Percentiles rank a stretch among this genome's conserved stretches.
These are phyloP conservation scores for Saccharomycopsis hybrid DNA, from an alignment of 1,139 yeast species.

Conservation along the genomic window DNA sequence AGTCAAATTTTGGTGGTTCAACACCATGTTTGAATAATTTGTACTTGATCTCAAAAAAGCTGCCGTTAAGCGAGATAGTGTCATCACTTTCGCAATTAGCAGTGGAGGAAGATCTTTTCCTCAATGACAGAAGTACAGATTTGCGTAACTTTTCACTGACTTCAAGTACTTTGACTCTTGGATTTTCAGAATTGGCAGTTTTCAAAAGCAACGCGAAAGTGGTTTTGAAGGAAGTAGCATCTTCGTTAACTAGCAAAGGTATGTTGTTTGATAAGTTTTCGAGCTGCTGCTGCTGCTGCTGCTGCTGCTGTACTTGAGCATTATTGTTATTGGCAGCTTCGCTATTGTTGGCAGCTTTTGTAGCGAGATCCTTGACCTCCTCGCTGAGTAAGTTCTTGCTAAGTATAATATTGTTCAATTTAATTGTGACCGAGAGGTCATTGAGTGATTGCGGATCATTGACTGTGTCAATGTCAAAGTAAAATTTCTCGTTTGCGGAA, in stretches of 20 bases:
- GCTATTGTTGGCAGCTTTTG: no score
- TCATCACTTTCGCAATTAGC: no score
- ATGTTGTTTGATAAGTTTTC: background rate
- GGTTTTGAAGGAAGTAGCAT: conserved; percentile 2
- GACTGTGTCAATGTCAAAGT: conserved; percentile 2
- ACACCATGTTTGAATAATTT: conserved; percentile 2
- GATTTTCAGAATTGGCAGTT: background rate
- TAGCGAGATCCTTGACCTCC: background rate
- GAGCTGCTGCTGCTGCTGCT: background rate
- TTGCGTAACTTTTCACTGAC: background rate
- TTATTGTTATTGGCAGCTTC: no score
- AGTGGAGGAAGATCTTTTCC: no score
- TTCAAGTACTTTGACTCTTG: conserved; percentile 9
- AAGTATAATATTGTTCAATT: conserved; percentile 5
- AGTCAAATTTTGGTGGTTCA: conserved; percentile 13
- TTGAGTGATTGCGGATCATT: background rate
- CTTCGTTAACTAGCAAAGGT: conserved; percentile 11
- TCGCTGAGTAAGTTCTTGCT: conserved; percentile 11
- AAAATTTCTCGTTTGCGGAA: conserved; percentile 11
- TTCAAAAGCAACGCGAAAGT: conserved; percentile 3
- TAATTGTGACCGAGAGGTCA: background rate
- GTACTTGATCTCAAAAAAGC: conserved; percentile 1
- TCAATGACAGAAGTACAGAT: background rate
- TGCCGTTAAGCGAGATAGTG: background rate
- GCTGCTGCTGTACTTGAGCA: no score